Evolutionary conservation across 306 rosid species (phyloP).

Genomic region (Begonia fuchsioides): DNA sequence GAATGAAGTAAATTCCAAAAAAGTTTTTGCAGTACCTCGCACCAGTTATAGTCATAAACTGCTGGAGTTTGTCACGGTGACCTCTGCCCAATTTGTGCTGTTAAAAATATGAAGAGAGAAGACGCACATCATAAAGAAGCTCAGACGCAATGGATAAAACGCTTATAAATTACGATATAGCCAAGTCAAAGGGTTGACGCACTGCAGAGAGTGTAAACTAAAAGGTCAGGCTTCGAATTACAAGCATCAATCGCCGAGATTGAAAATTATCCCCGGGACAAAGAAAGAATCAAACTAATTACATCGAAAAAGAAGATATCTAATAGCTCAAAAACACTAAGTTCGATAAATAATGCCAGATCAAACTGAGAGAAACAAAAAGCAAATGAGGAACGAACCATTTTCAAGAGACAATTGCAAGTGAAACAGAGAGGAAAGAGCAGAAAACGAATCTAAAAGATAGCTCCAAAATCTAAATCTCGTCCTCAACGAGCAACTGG

Average conservation of each 20-base stretch:
- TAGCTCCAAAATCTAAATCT: neutral
- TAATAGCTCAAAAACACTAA: no score
- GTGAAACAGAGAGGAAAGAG: neutral
- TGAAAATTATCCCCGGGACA: no score
- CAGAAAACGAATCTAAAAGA: neutral
- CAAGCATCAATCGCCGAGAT: no score
- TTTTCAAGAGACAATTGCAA: neutral
- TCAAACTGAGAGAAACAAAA: no score
- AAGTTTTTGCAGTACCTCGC: conserved; percentile 44
- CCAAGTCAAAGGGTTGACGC: neutral
- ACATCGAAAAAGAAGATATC: no score
- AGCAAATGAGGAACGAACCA: neutral
- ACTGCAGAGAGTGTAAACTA: neutral
- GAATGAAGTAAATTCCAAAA: conserved; percentile 7
- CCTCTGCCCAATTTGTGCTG: conserved; percentile 92
- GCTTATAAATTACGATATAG: neutral
- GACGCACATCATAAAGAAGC: neutral
- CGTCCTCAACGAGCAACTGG: neutral
- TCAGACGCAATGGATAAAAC: neutral
- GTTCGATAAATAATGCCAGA: no score
- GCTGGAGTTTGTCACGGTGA: conserved; percentile 91
- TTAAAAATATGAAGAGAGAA: conserved; percentile 7
- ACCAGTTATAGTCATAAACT: conserved; percentile 82
- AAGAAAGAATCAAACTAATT: no score
- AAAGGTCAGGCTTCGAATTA: neutral